Evolutionary conservation across 2,329 filamentous ascomycete genomes (phyloP).

Genomic region (Hypoxylon sp.): DNA sequence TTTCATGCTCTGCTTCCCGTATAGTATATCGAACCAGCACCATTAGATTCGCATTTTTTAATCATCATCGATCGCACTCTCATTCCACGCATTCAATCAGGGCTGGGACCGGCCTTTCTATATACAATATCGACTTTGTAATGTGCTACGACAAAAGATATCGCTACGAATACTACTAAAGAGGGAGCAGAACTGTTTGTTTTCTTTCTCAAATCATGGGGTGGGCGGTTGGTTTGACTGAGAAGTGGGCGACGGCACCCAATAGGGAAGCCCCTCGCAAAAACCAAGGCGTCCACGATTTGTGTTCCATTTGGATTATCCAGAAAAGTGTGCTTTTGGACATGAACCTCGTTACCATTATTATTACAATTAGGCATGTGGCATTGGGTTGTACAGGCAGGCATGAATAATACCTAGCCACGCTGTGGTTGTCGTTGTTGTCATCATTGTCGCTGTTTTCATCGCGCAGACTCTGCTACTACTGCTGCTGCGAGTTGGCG

Average conservation of each 20-base stretch:
- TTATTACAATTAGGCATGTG: slow-evolving; percentile 25
- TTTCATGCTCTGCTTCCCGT: slow-evolving; percentile 12
- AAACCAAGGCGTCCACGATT: not conserved
- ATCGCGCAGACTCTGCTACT: not conserved
- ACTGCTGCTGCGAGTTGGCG: slow-evolving; percentile 12
- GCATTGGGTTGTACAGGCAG: slow-evolving; percentile 14
- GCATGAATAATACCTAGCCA: slow-evolving; percentile 22
- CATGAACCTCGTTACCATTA: slow-evolving; percentile 17
- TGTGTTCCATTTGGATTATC: slow-evolving; percentile 18
- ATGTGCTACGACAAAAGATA: slow-evolving; percentile 50
- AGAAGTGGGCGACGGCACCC: slow-evolving; percentile 24
- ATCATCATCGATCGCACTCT: slow-evolving; percentile 24
- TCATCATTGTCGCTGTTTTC: not conserved
- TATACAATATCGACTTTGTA: slow-evolving; percentile 45
- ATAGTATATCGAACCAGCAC: slow-evolving; percentile 35
- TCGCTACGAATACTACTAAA: slow-evolving; percentile 41
- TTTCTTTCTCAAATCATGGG: slow-evolving; percentile 12
- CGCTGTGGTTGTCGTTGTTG: slow-evolving; percentile 8
- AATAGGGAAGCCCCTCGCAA: slow-evolving; percentile 11
- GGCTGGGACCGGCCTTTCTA: slow-evolving; percentile 36
- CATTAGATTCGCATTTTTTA: slow-evolving; percentile 19
- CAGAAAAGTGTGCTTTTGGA: slow-evolving; percentile 24
- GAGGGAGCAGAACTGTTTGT: slow-evolving; percentile 36
- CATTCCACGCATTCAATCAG: slow-evolving; percentile 25
- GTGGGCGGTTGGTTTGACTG: slow-evolving; percentile 20